Evolutionary conservation across 352 stramenopile species (phyloP).

Genomic region (Phytophthora sansomeana): DNA sequence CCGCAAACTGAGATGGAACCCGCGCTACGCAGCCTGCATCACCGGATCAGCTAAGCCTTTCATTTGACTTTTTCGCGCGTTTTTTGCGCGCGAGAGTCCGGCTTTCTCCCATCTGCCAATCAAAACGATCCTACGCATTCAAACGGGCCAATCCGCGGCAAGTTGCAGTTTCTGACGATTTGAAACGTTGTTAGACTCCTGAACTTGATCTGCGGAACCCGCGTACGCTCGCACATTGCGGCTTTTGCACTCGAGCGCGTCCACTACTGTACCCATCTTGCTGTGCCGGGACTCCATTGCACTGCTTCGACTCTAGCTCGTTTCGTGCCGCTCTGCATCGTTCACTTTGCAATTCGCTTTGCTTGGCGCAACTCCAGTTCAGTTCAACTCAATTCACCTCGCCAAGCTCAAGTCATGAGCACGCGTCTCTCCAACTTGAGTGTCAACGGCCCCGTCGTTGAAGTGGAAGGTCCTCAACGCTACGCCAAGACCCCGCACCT

Average conservation of each 20-base stretch:
- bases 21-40: conserved; percentile 29
- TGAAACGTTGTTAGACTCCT: conserved; percentile 18
- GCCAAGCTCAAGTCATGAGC: conserved; percentile 35
- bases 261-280: conserved; percentile 7
- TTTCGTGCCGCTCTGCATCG: too few species aligned
- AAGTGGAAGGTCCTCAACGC: conserved; percentile 31
- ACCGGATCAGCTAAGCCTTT: conserved; percentile 10
- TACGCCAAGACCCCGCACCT: conserved; percentile 67
- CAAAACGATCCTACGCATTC: conserved; percentile 7
- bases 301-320: too few species aligned
- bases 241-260: neutral
- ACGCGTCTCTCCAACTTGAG: conserved; percentile 26
- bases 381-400: neutral
- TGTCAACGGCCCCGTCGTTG: conserved; percentile 33
- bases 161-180: conserved; percentile 29
- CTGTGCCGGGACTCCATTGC: conserved; percentile 11
- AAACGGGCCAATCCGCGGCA: conserved; percentile 18
- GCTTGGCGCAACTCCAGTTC: neutral
- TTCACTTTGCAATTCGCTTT: conserved; percentile 29
- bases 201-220: conserved; percentile 23
- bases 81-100: conserved; percentile 8
- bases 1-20: conserved; percentile 1
- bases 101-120: conserved; percentile 10
- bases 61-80: conserved; percentile 4
- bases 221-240: conserved; percentile 26